Conservation (phyloP, 1,284 basidiomycete species). For the Grifola frondosa region DNA sequence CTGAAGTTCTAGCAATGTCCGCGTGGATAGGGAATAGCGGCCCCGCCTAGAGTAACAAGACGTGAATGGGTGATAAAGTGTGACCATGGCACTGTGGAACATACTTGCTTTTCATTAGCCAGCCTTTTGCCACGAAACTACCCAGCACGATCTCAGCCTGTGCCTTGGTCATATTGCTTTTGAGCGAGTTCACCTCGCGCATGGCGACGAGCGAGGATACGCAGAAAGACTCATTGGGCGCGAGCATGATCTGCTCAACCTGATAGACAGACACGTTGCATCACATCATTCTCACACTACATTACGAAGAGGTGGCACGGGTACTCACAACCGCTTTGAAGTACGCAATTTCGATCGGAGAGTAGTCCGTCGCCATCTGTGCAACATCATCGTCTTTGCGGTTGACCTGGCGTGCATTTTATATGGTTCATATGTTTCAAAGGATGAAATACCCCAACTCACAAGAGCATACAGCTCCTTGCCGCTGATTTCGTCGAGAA, state of each 20-base stretch:
- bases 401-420: slow-evolving; percentile 56
- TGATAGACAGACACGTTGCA: slow-evolving; percentile 31
- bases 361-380: slow-evolving; percentile 81
- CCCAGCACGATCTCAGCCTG: slow-evolving; percentile 72
- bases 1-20: slow-evolving; percentile 72
- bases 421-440: background rate
- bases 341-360: slow-evolving; percentile 71
- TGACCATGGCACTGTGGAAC: slow-evolving; percentile 31
- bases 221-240: slow-evolving; percentile 71
- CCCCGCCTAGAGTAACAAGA: slow-evolving; percentile 39
- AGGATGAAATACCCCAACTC: slow-evolving; percentile 20
- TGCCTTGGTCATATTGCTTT: slow-evolving; percentile 69
- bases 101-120: slow-evolving; percentile 77
- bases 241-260: slow-evolving; percentile 87
- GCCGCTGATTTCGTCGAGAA: slow-evolving; percentile 65
- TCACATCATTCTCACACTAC: background rate
- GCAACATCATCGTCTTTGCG: slow-evolving; percentile 74
- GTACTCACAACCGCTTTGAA: slow-evolving; percentile 75
- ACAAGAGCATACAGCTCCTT: slow-evolving; percentile 67
- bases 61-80: background rate
- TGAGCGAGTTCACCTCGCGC: slow-evolving; percentile 63
- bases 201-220: slow-evolving; percentile 76
- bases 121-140: slow-evolving; percentile 81
- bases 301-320: background rate
- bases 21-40: slow-evolving; percentile 75